Percentiles rank a stretch among this genome's conserved stretches.
phyloP scores from a whole-genome alignment of 2,329 filamentous ascomycete genomes.

The Arthrobotrys iridis region DNA sequence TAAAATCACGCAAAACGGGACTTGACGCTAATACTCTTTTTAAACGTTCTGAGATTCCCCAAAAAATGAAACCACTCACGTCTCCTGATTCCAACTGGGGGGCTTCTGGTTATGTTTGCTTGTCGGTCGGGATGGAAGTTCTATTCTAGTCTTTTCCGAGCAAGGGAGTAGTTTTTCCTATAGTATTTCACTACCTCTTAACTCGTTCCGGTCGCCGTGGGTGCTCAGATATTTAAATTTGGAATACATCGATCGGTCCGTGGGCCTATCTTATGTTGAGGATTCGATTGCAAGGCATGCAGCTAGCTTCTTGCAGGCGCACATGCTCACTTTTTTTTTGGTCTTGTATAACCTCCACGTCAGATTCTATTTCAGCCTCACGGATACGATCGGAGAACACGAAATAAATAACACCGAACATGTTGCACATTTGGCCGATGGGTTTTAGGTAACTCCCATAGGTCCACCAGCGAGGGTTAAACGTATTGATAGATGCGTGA shows the following conservation, averaged over 20 bases:
- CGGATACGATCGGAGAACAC: slow-evolving; percentile 17
- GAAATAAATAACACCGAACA: background rate
- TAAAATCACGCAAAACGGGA: slow-evolving; percentile 47
- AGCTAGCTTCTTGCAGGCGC: slow-evolving; percentile 15
- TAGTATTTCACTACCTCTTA: background rate
- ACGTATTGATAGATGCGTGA: slow-evolving; percentile 1
- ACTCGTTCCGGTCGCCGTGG: slow-evolving; percentile 5
- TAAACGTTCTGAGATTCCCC: slow-evolving; percentile 33
- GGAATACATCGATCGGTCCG: slow-evolving; percentile 34
- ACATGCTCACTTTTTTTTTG: slow-evolving; percentile 15
- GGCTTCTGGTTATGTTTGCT: background rate
- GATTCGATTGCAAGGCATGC: slow-evolving; percentile 4
- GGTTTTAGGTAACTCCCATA: slow-evolving; percentile 15
- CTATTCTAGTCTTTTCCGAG: slow-evolving; percentile 20
- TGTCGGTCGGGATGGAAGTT: slow-evolving; percentile 23
- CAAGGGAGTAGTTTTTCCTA: background rate
- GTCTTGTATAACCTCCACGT: slow-evolving; percentile 19
- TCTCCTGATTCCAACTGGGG: slow-evolving; percentile 24
- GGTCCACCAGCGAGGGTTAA: slow-evolving; percentile 7
- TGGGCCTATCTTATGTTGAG: slow-evolving; percentile 20
- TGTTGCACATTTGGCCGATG: slow-evolving; percentile 16
- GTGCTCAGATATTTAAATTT: slow-evolving; percentile 21
- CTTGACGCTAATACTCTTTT: slow-evolving; percentile 33
- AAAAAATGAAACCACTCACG: slow-evolving; percentile 43
- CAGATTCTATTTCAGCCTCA: slow-evolving; percentile 15